These are phyloP conservation scores for Debaryomyces sp. DNA, from an alignment of 1,139 yeast genomes.

Conservation along the genomic window DNA sequence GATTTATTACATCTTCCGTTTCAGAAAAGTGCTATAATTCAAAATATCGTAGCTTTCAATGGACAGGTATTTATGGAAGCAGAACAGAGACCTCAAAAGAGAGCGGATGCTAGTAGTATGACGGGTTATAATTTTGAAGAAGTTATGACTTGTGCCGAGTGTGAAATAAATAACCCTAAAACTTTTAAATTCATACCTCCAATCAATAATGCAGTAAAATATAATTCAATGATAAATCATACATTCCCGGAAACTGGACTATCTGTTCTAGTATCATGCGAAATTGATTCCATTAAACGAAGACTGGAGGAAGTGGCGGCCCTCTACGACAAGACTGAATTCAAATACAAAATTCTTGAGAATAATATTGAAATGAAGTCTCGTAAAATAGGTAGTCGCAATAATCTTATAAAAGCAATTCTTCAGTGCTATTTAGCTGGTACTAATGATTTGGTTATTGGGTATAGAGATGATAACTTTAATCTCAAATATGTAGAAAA, in stretches of 20 bases:
- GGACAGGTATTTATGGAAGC: slow-evolving; percentile 13
- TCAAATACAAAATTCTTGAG: slow-evolving; percentile 8
- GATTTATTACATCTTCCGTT: slow-evolving; percentile 10
- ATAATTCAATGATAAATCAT: slow-evolving; percentile 12
- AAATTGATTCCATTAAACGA: slow-evolving; percentile 12
- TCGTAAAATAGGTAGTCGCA: background rate
- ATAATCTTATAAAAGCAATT: slow-evolving; percentile 4
- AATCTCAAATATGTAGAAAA: slow-evolving; percentile 7
- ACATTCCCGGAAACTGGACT: slow-evolving; percentile 7
- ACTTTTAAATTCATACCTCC: slow-evolving; percentile 8
- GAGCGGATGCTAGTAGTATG: slow-evolving; percentile 9
- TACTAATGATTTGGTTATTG: slow-evolving; percentile 10
- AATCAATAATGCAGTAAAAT: slow-evolving; percentile 11
- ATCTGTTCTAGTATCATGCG: slow-evolving; percentile 12
- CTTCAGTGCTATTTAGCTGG: slow-evolving; percentile 13
- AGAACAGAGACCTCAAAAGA: background rate
- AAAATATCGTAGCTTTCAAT: slow-evolving; percentile 10
- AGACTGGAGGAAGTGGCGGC: background rate
- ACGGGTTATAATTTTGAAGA: slow-evolving; percentile 14
- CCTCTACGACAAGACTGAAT: background rate
- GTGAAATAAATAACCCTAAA: background rate
- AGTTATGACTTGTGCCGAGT: slow-evolving; percentile 6
- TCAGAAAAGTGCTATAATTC: background rate
- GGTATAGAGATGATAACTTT: slow-evolving; percentile 10
- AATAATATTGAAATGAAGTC: slow-evolving; percentile 13